Evolutionary conservation across 305 asterid species (phyloP).

Genomic region (Fraxinus velutina): DNA sequence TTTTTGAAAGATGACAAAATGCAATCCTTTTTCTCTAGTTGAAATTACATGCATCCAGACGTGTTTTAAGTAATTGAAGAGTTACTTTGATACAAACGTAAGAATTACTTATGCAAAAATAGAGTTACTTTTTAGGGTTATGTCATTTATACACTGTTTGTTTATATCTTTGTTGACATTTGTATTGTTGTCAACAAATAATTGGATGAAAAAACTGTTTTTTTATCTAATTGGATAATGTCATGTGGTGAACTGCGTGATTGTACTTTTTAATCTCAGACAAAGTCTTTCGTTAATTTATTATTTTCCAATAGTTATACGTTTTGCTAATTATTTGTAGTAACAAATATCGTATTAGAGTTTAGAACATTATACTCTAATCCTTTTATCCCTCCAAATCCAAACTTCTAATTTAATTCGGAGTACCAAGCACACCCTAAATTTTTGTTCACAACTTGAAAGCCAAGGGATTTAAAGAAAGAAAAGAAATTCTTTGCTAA

Average conservation of each 20-base stretch:
- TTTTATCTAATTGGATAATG: not conserved
- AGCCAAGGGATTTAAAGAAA: not conserved
- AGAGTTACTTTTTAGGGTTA: not conserved
- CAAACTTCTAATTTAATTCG: not conserved
- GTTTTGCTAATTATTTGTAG: not conserved
- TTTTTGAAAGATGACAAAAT: not conserved
- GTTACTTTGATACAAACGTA: not conserved
- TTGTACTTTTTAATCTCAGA: not conserved
- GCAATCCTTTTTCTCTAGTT: not conserved
- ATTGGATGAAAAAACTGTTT: too few species aligned
- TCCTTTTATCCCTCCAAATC: not conserved
- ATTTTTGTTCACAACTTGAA: not conserved
- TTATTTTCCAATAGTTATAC: not conserved
- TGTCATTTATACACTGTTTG: not conserved
- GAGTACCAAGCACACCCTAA: not conserved
- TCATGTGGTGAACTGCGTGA: not conserved
- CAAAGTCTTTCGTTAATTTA: not conserved
- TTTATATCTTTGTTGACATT: not conserved
- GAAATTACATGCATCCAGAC: not conserved
- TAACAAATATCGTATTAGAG: not conserved
- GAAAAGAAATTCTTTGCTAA: not conserved
- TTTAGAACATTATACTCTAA: not conserved
- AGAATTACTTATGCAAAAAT: not conserved
- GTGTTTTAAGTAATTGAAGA: not conserved
- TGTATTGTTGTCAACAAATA: not conserved